Base-by-base conservation (phyloP, 192 early-diverging fungal species). In the Coemansia sp. region DNA sequence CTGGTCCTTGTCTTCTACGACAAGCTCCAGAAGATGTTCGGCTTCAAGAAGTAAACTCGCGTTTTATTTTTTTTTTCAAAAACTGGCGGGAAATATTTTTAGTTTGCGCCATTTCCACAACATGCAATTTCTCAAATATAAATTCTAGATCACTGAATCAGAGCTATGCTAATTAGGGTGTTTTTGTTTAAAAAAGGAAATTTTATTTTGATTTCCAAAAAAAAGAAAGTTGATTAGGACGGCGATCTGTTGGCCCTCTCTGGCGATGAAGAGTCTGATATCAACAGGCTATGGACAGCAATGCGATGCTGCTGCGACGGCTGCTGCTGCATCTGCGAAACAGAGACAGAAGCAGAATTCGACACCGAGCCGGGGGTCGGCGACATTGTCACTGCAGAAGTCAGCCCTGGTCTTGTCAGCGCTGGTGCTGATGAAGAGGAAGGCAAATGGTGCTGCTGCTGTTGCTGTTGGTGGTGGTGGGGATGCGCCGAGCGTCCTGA, bases 1-100 rank as follows among this genome's bases (percentile, higher is more conserved):
- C 88, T 91, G 87, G 97, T 97, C 68, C 90, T 92, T 82, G 91
- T 87, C 86, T 87, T 82, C 72, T 88, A 85, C 83, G 91, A 88
- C 85, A 73, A 92, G 84, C 85, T 90, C 79, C 87, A 91, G 86
- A 64, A 76, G 69, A 62, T 61, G 68, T 74, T 80, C 42, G 77
- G 77, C 59, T 49, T 80, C 61, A 74, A 74, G 71, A 71, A 74
- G 60, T 70, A 78, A 66, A 38, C 50, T 11, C 48, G 91, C 59
- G 6, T 45, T 11, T 60, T 5, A 7, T 12, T 60, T 60, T 12
- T 58, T 28, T 59, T 11, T 18, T 4, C 10, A 38, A 38, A 38
- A 38, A 38, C 4, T 38, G 4, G 36, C 4, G 5, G 36, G 36
- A 38, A 38, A 38, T 38, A 38, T 38, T 38, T 38, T 38, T 38